Conservation (phyloP, 495 filamentous ascomycete species). For the Apiosordaria backusii region DNA sequence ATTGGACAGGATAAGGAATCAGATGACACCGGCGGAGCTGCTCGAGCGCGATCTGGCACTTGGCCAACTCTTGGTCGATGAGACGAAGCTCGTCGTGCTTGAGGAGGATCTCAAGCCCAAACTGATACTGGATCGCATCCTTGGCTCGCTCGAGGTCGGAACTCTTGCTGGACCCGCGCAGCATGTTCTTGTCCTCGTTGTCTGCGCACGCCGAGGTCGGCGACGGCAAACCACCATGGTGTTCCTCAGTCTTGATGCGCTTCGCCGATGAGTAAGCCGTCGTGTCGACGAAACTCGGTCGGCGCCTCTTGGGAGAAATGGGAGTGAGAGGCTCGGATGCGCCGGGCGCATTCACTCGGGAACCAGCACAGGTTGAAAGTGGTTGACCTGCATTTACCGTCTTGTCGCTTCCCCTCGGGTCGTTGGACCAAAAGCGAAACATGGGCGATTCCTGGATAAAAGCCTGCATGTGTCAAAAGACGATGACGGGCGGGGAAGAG, state of each 20-base stretch:
- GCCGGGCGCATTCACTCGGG: constrained; percentile 15
- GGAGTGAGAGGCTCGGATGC: constrained; percentile 15
- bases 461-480: constrained; percentile 1
- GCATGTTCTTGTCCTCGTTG: constrained; percentile 17
- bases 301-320: constrained; percentile 33
- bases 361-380: constrained; percentile 17
- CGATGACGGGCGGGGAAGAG: constrained; percentile 21
- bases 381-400: constrained; percentile 21
- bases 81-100: constrained; percentile 92
- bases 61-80: constrained; percentile 94
- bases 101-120: constrained; percentile 85
- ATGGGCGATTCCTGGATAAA: constrained; percentile 22
- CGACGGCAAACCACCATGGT: constrained; percentile 34
- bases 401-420: constrained; percentile 47
- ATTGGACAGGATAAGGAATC: constrained; percentile 74
- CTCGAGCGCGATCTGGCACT: constrained; percentile 92
- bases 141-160: constrained; percentile 47
- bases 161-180: constrained; percentile 19
- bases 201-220: constrained; percentile 30
- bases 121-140: constrained; percentile 75
- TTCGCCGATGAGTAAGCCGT: constrained; percentile 26
- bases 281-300: constrained; percentile 34
- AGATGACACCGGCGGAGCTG: constrained; percentile 88
- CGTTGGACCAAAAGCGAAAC: constrained; percentile 51
- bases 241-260: constrained; percentile 36